Conservation (phyloP, 495 filamentous ascomycete species). For the Coniosporium apollinis region DNA sequence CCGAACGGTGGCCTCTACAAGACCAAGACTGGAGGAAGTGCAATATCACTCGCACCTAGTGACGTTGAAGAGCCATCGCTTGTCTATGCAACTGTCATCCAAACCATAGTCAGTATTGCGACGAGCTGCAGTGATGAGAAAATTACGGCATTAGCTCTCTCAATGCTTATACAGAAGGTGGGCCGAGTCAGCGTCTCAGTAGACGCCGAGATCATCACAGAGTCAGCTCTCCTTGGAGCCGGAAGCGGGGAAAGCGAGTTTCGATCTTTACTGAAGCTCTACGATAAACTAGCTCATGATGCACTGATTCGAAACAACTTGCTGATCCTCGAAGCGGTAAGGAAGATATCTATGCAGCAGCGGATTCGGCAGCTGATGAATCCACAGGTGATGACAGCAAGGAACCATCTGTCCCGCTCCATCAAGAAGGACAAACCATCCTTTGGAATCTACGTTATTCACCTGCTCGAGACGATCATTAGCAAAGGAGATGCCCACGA, state of each 20-base stretch:
- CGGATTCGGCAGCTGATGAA: neutral
- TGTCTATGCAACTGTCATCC: conserved; percentile 65
- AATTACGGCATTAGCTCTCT: conserved; percentile 85
- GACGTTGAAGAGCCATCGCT: conserved; percentile 57
- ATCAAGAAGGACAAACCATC: conserved; percentile 49
- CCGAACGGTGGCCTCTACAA: conserved; percentile 26
- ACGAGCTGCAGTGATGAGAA: conserved; percentile 68
- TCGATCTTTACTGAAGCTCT: conserved; percentile 67
- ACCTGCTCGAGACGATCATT: conserved; percentile 75
- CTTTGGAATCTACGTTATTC: conserved; percentile 60
- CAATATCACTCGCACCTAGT: conserved; percentile 53
- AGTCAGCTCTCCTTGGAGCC: conserved; percentile 60
- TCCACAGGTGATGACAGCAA: conserved; percentile 54
- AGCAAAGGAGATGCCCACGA: conserved; percentile 66
- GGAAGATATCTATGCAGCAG: conserved; percentile 20
- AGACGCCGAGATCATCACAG: conserved; percentile 68
- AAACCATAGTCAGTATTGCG: conserved; percentile 79
- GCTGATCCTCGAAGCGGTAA: conserved; percentile 43
- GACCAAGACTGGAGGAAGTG: conserved; percentile 51
- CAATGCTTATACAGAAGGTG: conserved; percentile 88
- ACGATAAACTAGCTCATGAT: conserved; percentile 53
- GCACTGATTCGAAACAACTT: conserved; percentile 48
- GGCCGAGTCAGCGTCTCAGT: conserved; percentile 59
- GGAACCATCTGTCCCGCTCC: conserved; percentile 53
- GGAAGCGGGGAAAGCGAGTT: conserved; percentile 63